phyloP scores from a whole-genome alignment of 2,329 filamentous ascomycete species.

The Corinectria fuckeliana region DNA sequence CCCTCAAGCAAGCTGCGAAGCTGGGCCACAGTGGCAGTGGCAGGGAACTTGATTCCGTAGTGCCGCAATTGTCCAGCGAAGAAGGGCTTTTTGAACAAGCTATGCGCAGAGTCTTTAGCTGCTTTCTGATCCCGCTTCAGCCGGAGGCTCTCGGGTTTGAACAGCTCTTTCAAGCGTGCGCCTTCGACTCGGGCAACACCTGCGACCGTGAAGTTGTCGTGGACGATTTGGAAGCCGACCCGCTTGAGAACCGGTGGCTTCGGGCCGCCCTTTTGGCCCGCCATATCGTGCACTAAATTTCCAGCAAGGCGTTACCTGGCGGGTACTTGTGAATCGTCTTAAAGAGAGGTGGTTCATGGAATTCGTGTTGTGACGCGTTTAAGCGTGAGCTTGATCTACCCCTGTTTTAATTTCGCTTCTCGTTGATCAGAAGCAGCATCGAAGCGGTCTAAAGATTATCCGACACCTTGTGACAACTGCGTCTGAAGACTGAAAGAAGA shows the following conservation, averaged over 20 bases:
- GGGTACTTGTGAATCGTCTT: too few species aligned
- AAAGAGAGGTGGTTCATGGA: too few species aligned
- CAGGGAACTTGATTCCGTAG: constrained; percentile 1
- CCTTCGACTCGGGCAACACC: not conserved
- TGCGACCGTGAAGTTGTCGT: not conserved
- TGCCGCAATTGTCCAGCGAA: not conserved
- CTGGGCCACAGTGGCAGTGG: not conserved
- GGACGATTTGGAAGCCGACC: not conserved
- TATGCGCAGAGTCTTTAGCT: not conserved
- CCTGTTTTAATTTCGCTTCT: not conserved
- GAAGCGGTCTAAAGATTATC: not conserved
- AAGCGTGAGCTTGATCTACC: not conserved
- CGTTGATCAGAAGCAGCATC: not conserved
- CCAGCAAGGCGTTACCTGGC: too few species aligned
- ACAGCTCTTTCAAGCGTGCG: not conserved
- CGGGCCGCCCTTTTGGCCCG: not conserved
- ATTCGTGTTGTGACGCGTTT: not conserved
- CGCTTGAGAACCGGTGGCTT: not conserved
- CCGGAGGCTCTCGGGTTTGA: not conserved
- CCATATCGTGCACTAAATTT: not conserved
- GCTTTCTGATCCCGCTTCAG: not conserved
- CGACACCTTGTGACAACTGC: too few species aligned
- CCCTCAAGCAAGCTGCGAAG: not conserved
- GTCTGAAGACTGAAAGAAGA: too few species aligned
- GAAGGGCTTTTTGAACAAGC: not conserved